A percentile compares a stretch with the other conserved stretches of the same genome.
phyloP scores from a whole-genome alignment of 805 yeast genomes.

The Myxozyma monticola region DNA sequence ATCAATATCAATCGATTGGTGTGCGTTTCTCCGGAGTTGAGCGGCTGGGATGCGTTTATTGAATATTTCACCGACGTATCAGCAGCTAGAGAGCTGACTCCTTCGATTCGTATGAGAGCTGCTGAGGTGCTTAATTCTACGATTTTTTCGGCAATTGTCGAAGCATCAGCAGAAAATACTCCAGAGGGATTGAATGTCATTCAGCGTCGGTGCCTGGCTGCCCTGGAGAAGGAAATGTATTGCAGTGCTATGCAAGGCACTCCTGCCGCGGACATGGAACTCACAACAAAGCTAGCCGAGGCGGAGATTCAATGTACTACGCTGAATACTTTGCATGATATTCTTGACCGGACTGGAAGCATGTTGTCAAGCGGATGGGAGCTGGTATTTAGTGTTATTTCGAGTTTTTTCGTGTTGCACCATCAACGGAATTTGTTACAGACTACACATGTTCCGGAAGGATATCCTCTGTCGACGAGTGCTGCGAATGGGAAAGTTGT shows the following conservation, averaged over 20 bases:
- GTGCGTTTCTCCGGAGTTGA: constrained; percentile 37
- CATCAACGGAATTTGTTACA: constrained; percentile 19
- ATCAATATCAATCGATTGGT: constrained; percentile 54
- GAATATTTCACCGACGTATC: constrained; percentile 50
- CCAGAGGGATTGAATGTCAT: constrained; percentile 23
- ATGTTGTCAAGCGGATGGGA: constrained; percentile 69
- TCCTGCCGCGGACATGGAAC: constrained; percentile 27
- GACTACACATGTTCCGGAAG: constrained; percentile 21
- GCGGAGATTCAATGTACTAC: constrained; percentile 64
- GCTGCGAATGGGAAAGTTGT: not conserved
- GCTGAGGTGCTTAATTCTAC: constrained; percentile 55
- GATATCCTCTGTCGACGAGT: not conserved
- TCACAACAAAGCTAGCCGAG: constrained; percentile 47
- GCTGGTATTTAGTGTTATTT: constrained; percentile 58
- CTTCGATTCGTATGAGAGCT: constrained; percentile 50
- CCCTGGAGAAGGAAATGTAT: constrained; percentile 48
- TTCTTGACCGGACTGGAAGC: constrained; percentile 78
- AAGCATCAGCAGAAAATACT: constrained; percentile 14
- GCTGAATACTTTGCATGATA: constrained; percentile 62
- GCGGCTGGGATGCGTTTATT: constrained; percentile 52
- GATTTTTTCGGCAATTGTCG: constrained; percentile 36
- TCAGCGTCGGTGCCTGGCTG: constrained; percentile 46
- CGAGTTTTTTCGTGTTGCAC: constrained; percentile 34
- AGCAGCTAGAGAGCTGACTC: constrained; percentile 45
- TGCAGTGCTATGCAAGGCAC: constrained; percentile 18